Evolutionary conservation across 2,329 filamentous ascomycete genomes (phyloP), one percentile per base, ranked within the genome.

Genomic region (Sordariomycetes sp.): DNA sequence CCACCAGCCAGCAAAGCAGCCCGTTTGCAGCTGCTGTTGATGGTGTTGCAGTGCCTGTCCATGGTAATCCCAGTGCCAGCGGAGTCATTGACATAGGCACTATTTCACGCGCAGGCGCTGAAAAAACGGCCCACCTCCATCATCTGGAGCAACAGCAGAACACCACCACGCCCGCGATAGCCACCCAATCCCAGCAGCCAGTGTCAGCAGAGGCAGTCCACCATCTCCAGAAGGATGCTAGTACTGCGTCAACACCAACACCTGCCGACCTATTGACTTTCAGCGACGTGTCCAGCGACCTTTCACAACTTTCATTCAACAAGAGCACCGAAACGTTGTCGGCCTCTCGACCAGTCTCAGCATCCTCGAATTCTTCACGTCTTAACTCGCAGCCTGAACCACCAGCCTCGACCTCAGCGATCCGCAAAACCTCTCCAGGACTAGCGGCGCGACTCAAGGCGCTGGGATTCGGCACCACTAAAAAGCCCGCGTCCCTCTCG

Each of bases 391-490:
- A n/a, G n/a, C n/a, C n/a, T n/a, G n/a, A n/a, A n/a, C 44, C 49
- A 46, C 43, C 49, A 42, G 33, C 42, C 32, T 33, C 49, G 40
- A n/a, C 46, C 29, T 46, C 56, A 14, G 46, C 53, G 34, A 33
- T 55, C 32, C 72, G 75, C 46, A 79, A 75, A 51, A 72, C 76
- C 2, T 79, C 75, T 9, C 76, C 76, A 26, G 76, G 76, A 25
- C 61, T 81, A 33, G 75, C 76, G 44, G 75, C 75, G 39, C 72
- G 76, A 50, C 66, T 81, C 36, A 79, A 76, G 49, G 76, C 76
- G 27, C 62, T 81, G 29, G 75, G 76, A 25, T 78, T 81, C 42
- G 72, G 72, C 34, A 61, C 57, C 18, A 42, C 55, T 33, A 61
- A 59, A 42, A 59, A 61, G 39, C 46, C 58, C 41, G 50, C 50